phyloP scores from a whole-genome alignment of 2,329 filamentous ascomycete genomes.

The Exophiala aquamarina region DNA sequence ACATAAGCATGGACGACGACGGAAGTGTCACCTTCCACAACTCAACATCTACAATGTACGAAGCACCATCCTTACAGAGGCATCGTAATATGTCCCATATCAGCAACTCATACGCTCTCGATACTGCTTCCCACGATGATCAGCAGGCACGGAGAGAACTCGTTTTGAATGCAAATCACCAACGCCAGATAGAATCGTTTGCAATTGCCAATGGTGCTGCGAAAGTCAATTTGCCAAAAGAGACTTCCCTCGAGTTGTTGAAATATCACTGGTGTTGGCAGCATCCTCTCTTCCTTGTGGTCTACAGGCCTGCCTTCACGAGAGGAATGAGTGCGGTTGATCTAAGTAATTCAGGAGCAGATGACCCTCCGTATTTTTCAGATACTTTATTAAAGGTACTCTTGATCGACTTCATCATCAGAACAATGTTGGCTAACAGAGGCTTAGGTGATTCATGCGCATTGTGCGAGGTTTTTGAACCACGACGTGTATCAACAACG shows the following conservation, averaged over 20 bases:
- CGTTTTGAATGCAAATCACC: constrained; percentile 23
- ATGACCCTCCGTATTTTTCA: constrained; percentile 29
- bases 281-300: constrained; percentile 32
- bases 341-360: constrained; percentile 16
- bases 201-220: constrained; percentile 27
- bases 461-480: constrained; percentile 27
- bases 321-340: constrained; percentile 26
- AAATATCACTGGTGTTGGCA: constrained; percentile 33
- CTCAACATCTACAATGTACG: constrained; percentile 27
- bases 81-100: constrained; percentile 8
- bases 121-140: constrained; percentile 13
- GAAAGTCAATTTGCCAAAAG: constrained; percentile 28
- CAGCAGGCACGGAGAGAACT: constrained; percentile 23
- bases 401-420: too few relatives aligned
- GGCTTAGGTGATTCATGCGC: constrained; percentile 24
- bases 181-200: constrained; percentile 25
- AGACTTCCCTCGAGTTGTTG: constrained; percentile 28
- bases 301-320: constrained; percentile 33
- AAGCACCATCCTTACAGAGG: constrained; percentile 18
- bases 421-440: too few relatives aligned
- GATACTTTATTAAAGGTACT: constrained; percentile 29
- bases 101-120: constrained; percentile 4
- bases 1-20: constrained; percentile 26
- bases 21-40: constrained; percentile 28
- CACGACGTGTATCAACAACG: constrained; percentile 28